These are phyloP conservation scores for Panicum miliaceum DNA, from an alignment of 176 grass and related monocot genomes.

Conservation along the genomic window DNA sequence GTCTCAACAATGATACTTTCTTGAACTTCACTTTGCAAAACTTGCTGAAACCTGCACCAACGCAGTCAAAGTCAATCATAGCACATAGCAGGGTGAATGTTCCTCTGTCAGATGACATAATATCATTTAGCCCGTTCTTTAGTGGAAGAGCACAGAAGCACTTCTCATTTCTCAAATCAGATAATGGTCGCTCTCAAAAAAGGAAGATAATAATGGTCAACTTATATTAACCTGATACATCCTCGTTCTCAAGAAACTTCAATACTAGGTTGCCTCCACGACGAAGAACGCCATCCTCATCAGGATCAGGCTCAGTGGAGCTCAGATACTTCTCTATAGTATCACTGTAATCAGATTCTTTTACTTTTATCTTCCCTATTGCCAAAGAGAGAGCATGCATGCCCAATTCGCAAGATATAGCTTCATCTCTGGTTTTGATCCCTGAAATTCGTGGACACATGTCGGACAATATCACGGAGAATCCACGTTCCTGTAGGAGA, in stretches of 20 bases:
- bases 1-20: slow-evolving; percentile 79
- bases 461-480: slow-evolving; percentile 88
- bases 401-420: slow-evolving; percentile 80
- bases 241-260: slow-evolving; percentile 79
- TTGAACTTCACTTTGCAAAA: slow-evolving; percentile 82
- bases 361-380: slow-evolving; percentile 61
- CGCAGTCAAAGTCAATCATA: neutral
- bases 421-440: slow-evolving; percentile 84
- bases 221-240: slow-evolving; percentile 47
- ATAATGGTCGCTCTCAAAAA: neutral
- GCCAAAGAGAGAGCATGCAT: slow-evolving; percentile 75
- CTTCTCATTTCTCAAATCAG: neutral
- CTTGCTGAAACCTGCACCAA: slow-evolving; percentile 71
- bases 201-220: neutral
- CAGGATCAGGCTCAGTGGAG: slow-evolving; percentile 53
- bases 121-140: too few species aligned
- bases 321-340: slow-evolving; percentile 57
- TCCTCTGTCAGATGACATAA: neutral
- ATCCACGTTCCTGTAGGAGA: slow-evolving; percentile 62
- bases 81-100: neutral
- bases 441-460: slow-evolving; percentile 94
- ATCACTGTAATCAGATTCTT: slow-evolving; percentile 36
- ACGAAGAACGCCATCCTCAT: slow-evolving; percentile 70
- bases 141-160: too few species aligned
- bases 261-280: slow-evolving; percentile 74